Evolutionary conservation across 805 yeast genomes (phyloP).

Genomic region (Blastobotrys attinorum): DNA sequence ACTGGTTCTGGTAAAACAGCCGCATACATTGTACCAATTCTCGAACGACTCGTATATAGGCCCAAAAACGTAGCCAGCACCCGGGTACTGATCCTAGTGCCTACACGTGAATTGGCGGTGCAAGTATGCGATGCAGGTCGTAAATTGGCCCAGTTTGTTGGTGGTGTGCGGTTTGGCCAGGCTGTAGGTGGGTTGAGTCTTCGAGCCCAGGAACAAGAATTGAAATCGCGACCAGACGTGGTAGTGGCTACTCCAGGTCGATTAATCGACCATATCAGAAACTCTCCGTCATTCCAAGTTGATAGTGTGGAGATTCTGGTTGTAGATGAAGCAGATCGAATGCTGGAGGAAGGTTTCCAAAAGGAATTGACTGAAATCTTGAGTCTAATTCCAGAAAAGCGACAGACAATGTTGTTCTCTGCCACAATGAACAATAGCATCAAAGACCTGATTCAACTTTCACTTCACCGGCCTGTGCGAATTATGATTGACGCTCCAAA

Average conservation of each 20-base stretch:
- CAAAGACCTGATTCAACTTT: constrained; percentile 77
- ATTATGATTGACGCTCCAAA: constrained; percentile 96
- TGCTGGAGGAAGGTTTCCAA: constrained; percentile 98
- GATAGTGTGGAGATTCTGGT: constrained; percentile 89
- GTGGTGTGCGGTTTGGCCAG: constrained; percentile 74
- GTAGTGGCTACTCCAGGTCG: constrained; percentile 99
- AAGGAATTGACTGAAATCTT: constrained; percentile 87
- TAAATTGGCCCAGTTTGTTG: constrained; percentile 69
- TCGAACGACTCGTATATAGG: constrained; percentile 84
- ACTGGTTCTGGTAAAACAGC: constrained; percentile 99
- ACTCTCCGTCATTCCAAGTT: constrained; percentile 86
- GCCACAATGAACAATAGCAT: constrained; percentile 97
- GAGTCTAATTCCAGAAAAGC: constrained; percentile 75
- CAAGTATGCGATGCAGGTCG: constrained; percentile 93
- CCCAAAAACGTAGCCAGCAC: constrained; percentile 83
- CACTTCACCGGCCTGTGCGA: constrained; percentile 84
- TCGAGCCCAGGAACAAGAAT: constrained; percentile 91
- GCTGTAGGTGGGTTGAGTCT: constrained; percentile 98
- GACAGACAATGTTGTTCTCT: constrained; percentile 91
- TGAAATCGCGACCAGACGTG: constrained; percentile 87
- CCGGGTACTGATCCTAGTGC: constrained; percentile 83
- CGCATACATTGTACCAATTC: constrained; percentile 92
- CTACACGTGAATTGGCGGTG: constrained; percentile 96
- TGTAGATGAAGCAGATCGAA: constrained; percentile 97
- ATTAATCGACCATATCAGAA: constrained; percentile 92